These are phyloP conservation scores for Paramecium octaurelia DNA, from an alignment of 73 alveolate species.

Conservation along the genomic window DNA sequence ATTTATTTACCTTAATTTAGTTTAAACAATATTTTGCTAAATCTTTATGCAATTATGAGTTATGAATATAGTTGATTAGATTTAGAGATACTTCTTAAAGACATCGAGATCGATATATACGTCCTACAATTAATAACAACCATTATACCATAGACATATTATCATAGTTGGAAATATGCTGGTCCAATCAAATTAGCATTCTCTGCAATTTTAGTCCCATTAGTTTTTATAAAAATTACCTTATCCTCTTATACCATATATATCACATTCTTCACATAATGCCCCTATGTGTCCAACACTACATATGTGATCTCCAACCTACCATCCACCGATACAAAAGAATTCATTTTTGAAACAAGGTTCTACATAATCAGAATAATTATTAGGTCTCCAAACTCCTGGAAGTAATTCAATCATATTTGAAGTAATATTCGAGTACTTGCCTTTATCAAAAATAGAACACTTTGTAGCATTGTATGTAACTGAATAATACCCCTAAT, in stretches of 20 bases:
- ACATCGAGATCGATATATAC: not conserved
- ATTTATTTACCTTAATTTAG: not conserved
- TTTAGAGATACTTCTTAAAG: not conserved
- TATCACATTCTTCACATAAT: constrained; percentile 43
- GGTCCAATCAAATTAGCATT: not conserved
- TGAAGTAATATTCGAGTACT: not conserved
- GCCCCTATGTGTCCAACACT: constrained; percentile 47
- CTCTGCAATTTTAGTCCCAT: not conserved
- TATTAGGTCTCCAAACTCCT: not conserved
- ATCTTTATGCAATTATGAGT: not conserved
- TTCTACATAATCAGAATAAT: not conserved
- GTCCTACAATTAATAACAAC: not conserved
- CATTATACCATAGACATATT: not conserved
- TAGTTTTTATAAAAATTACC: not conserved
- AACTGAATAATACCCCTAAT: not conserved
- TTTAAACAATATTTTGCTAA: not conserved
- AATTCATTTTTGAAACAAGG: not conserved
- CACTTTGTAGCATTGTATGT: not conserved
- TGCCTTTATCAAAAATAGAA: not conserved
- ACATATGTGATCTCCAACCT: not conserved
- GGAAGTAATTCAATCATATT: not conserved
- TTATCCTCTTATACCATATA: not conserved
- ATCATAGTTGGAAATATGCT: not conserved
- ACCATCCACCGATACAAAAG: constrained; percentile 17
- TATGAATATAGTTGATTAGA: not conserved